Percentiles rank a stretch among this genome's conserved stretches.
phyloP scores from a whole-genome alignment of 257 asterid genomes.

The Solanum pimpinellifolium region DNA sequence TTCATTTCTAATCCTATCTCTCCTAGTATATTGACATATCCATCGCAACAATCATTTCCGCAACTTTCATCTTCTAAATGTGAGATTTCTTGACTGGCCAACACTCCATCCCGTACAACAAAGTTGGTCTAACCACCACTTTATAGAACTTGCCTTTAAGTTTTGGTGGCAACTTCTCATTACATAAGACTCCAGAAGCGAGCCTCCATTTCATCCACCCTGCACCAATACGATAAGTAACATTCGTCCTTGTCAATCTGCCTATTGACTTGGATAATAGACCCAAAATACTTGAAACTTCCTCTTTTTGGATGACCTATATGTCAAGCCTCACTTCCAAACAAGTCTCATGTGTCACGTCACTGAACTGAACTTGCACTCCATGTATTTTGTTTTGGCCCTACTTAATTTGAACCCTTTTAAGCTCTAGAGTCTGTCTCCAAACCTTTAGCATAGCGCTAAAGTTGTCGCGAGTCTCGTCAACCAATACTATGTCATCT shows the following conservation, averaged over 20 bases:
- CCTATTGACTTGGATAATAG: background rate
- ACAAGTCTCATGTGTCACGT: background rate
- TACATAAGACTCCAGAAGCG: background rate
- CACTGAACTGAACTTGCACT: background rate
- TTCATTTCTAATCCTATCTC: background rate
- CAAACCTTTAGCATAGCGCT: background rate
- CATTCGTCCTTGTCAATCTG: background rate
- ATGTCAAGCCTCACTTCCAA: background rate
- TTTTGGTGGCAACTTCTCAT: background rate
- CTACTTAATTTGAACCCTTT: background rate
- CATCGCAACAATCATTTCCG: background rate
- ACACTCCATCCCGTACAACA: background rate
- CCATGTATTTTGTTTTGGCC: background rate
- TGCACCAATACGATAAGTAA: background rate
- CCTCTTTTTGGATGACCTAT: background rate
- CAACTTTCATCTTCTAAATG: background rate
- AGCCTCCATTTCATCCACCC: background rate
- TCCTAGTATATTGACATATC: background rate
- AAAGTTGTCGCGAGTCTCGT: background rate
- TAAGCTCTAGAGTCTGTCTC: background rate
- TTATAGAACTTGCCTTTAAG: background rate
- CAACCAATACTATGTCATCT: background rate
- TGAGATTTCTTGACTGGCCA: background rate
- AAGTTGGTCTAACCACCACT: background rate
- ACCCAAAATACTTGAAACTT: background rate